Percentiles rank a stretch among this genome's conserved stretches.
Evolutionary conservation across 352 stramenopile genomes (phyloP).

Genomic region (Phytophthora europaea): DNA sequence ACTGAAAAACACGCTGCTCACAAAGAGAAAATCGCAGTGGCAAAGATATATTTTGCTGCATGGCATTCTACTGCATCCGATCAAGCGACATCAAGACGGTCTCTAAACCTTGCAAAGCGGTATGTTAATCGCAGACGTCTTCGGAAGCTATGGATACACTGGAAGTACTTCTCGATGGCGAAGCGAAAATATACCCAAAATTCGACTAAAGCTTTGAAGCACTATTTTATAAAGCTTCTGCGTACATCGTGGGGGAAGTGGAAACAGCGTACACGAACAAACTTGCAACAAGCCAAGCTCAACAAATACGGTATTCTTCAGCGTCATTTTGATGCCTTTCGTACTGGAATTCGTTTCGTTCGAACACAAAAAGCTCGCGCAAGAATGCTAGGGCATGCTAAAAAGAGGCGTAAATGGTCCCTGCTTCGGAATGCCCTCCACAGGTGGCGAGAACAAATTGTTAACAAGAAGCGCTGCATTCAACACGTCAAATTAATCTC

Average conservation of each 20-base stretch:
- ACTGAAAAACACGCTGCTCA: slow-evolving; percentile 26
- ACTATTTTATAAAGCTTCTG: slow-evolving; percentile 80
- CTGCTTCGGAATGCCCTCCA: slow-evolving; percentile 28
- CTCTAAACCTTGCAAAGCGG: slow-evolving; percentile 62
- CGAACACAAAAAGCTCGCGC: slow-evolving; percentile 35
- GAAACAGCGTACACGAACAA: slow-evolving; percentile 47
- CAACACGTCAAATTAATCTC: slow-evolving; percentile 28
- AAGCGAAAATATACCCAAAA: slow-evolving; percentile 76
- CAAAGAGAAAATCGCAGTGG: slow-evolving; percentile 26
- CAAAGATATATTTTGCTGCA: slow-evolving; percentile 46
- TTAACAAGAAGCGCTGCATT: slow-evolving; percentile 33
- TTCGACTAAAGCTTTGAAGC: slow-evolving; percentile 78
- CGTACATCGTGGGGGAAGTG: slow-evolving; percentile 64
- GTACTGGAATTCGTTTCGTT: slow-evolving; percentile 36
- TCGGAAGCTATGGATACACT: slow-evolving; percentile 80
- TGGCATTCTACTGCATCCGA: slow-evolving; percentile 59
- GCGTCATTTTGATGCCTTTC: slow-evolving; percentile 66
- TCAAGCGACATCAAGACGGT: slow-evolving; percentile 44
- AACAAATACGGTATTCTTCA: slow-evolving; percentile 60
- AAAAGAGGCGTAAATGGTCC: slow-evolving; percentile 34
- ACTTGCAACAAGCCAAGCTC: slow-evolving; percentile 53
- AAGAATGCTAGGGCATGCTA: slow-evolving; percentile 40
- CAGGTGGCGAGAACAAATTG: slow-evolving; percentile 29
- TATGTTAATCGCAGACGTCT: slow-evolving; percentile 71
- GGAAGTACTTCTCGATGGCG: slow-evolving; percentile 81